phyloP scores from a whole-genome alignment of 1,284 basidiomycete genomes.

The Tilletia walkeri region DNA sequence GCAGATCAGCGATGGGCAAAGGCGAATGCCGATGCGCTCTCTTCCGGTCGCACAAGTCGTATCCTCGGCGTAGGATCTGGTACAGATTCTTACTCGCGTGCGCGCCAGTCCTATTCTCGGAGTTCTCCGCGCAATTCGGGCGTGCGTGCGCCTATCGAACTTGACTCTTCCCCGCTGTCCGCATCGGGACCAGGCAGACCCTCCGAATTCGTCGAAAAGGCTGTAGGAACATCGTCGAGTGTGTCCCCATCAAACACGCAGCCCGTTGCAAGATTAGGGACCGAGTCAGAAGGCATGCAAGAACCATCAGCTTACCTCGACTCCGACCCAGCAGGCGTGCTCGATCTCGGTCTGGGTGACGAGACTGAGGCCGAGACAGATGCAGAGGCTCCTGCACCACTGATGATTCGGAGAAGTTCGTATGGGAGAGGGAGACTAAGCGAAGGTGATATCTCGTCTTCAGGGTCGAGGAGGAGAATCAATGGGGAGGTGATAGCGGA shows the following conservation, averaged over 20 bases:
- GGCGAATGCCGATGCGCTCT: neutral
- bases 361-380: constrained; percentile 3
- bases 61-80: neutral
- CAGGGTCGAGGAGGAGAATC: neutral
- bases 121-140: constrained; percentile 15
- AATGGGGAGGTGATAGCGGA: neutral
- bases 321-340: neutral
- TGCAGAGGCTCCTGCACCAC: neutral
- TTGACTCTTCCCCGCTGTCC: neutral
- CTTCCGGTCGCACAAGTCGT: neutral
- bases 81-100: neutral
- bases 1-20: neutral
- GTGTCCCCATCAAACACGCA: neutral
- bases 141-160: neutral
- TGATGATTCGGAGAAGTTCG: no score
- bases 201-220: neutral
- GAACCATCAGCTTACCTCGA: neutral
- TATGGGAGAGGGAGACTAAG: neutral
- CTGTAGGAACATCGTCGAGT: neutral
- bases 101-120: neutral
- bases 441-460: neutral
- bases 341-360: constrained; percentile 1
- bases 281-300: constrained; percentile 2
- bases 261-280: neutral
- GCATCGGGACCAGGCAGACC: constrained; percentile 2